Evolutionary conservation across 1,139 yeast genomes (phyloP).

Genomic region (Pichia sp.): DNA sequence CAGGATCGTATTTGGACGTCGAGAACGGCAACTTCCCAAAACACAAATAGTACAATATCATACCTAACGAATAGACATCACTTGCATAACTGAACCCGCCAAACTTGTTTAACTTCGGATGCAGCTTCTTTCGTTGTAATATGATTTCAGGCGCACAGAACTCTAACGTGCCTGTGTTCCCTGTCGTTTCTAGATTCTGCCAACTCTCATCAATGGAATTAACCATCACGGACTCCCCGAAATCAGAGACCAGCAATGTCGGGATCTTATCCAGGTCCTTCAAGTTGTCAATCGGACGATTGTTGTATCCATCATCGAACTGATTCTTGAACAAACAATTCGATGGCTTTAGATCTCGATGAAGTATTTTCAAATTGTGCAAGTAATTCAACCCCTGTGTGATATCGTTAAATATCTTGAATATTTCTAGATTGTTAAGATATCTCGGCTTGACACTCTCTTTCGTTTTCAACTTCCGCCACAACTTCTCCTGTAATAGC

Average conservation of each 20-base stretch:
- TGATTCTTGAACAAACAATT: slow-evolving; percentile 63
- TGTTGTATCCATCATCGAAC: slow-evolving; percentile 27
- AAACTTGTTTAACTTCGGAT: slow-evolving; percentile 29
- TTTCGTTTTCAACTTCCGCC: slow-evolving; percentile 34
- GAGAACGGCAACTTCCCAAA: slow-evolving; percentile 69
- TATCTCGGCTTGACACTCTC: slow-evolving; percentile 23
- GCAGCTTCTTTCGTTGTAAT: slow-evolving; percentile 21
- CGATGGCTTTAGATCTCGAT: slow-evolving; percentile 86
- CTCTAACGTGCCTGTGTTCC: slow-evolving; percentile 84
- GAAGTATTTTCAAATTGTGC: slow-evolving; percentile 74
- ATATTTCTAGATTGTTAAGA: slow-evolving; percentile 48
- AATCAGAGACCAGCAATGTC: slow-evolving; percentile 75
- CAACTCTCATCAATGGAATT: slow-evolving; percentile 37
- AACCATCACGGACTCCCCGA: slow-evolving; percentile 84
- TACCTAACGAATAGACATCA: slow-evolving; percentile 80
- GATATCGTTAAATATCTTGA: slow-evolving; percentile 65
- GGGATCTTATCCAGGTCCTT: slow-evolving; percentile 46
- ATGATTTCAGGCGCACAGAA: slow-evolving; percentile 81
- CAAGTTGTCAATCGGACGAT: slow-evolving; percentile 28
- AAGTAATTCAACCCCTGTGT: slow-evolving; percentile 68
- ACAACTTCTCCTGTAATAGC: slow-evolving; percentile 33
- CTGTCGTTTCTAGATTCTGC: slow-evolving; percentile 50
- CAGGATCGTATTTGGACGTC: slow-evolving; percentile 34
- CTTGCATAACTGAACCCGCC: slow-evolving; percentile 63
- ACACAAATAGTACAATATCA: slow-evolving; percentile 72